phyloP scores from a whole-genome alignment of 176 grass and related monocot species.

The Ananas comosus region DNA sequence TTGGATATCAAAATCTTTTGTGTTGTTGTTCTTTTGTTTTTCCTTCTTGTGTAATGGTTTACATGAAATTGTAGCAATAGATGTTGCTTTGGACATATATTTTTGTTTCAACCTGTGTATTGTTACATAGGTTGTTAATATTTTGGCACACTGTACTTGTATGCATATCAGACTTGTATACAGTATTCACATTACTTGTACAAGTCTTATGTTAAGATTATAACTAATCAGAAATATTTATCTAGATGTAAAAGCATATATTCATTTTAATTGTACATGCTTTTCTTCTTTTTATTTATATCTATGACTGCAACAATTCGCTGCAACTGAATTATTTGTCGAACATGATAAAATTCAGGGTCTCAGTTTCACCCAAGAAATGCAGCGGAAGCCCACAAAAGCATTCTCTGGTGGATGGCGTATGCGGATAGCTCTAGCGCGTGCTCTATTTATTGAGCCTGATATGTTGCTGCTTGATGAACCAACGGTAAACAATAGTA shows the following conservation, averaged over 20 bases:
- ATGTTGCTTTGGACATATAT: too few species aligned
- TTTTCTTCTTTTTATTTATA: neutral
- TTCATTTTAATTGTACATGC: neutral
- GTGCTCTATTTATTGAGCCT: conserved; percentile 91
- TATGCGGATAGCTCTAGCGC: conserved; percentile 94
- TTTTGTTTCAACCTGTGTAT: too few species aligned
- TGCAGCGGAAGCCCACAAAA: conserved; percentile 72
- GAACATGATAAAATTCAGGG: conserved; percentile 40
- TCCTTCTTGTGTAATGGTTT: too few species aligned
- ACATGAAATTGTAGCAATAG: too few species aligned
- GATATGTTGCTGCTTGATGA: conserved; percentile 96
- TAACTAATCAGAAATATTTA: neutral
- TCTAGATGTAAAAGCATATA: neutral
- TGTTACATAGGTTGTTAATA: too few species aligned
- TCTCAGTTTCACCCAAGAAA: conserved; percentile 96
- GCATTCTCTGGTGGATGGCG: conserved; percentile 96
- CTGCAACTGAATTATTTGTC: neutral
- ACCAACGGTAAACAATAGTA: conserved; percentile 52
- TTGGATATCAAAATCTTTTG: too few species aligned
- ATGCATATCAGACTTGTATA: too few species aligned
- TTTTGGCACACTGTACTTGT: too few species aligned
- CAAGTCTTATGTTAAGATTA: neutral
- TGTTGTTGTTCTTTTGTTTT: too few species aligned
- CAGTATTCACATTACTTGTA: too few species aligned
- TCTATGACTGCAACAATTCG: conserved; percentile 1